These are phyloP conservation scores for Dimocarpus longan DNA, from an alignment of 345 rosid genomes.

Conservation along the genomic window DNA sequence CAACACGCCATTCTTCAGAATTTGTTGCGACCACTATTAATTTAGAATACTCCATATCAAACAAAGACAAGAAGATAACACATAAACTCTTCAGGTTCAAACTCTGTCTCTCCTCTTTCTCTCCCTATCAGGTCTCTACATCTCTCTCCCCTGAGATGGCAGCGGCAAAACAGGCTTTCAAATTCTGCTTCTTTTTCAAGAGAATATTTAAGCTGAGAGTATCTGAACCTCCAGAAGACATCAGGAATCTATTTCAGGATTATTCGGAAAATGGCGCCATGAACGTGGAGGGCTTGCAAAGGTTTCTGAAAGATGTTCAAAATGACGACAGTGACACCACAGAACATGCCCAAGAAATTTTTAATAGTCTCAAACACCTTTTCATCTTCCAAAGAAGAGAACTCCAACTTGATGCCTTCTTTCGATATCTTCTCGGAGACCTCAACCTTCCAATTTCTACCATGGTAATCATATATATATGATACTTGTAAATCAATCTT, in stretches of 20 bases:
- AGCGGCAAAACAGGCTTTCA: conserved; percentile 33
- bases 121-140: background rate
- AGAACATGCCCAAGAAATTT: conserved; percentile 52
- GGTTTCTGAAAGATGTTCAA: conserved; percentile 50
- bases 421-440: conserved; percentile 57
- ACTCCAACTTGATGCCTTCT: conserved; percentile 55
- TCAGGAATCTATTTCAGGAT: conserved; percentile 30
- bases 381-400: conserved; percentile 51
- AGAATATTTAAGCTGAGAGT: conserved; percentile 47
- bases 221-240: conserved; percentile 47
- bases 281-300: conserved; percentile 37
- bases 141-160: background rate
- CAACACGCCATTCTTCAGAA: conserved; percentile 28
- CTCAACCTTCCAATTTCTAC: conserved; percentile 36
- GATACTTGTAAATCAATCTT: background rate
- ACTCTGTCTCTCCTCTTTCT: background rate
- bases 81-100: background rate
- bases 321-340: conserved; percentile 36
- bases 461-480: conserved; percentile 28
- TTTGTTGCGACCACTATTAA: background rate
- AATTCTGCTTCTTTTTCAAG: conserved; percentile 52
- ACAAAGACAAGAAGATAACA: background rate
- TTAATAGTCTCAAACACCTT: conserved; percentile 55
- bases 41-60: background rate
- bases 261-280: conserved; percentile 52